phyloP scores from a whole-genome alignment of 805 yeast species.

The Alloascoidea africana region DNA sequence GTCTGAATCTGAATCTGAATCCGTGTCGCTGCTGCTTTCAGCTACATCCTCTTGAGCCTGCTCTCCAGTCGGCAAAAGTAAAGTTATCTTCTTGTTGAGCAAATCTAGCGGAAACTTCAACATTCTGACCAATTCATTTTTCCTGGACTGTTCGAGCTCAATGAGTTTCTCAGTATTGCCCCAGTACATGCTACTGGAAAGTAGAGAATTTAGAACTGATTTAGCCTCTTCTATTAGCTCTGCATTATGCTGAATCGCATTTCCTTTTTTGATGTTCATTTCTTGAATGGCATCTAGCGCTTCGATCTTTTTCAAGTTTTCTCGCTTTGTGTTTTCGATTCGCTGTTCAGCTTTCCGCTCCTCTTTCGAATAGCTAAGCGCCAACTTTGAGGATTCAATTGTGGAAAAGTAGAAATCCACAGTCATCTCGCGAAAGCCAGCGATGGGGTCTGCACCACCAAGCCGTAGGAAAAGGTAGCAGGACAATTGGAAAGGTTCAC shows the following conservation, averaged over 20 bases:
- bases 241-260: slow-evolving; percentile 53
- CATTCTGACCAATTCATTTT: slow-evolving; percentile 44
- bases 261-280: slow-evolving; percentile 53
- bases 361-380: slow-evolving; percentile 60
- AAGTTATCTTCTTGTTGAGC: slow-evolving; percentile 46
- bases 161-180: slow-evolving; percentile 67
- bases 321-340: slow-evolving; percentile 58
- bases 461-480: no score
- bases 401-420: slow-evolving; percentile 78
- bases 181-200: slow-evolving; percentile 92
- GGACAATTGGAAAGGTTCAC: no score
- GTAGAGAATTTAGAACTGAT: slow-evolving; percentile 42
- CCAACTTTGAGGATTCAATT: slow-evolving; percentile 66
- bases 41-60: slow-evolving; percentile 25
- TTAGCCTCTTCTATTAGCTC: slow-evolving; percentile 60
- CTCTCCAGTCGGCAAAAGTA: slow-evolving; percentile 39
- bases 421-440: no score
- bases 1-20: slow-evolving; percentile 13
- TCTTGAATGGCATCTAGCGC: slow-evolving; percentile 49
- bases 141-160: slow-evolving; percentile 48
- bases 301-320: slow-evolving; percentile 55
- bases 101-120: slow-evolving; percentile 60
- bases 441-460: no score
- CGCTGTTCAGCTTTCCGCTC: slow-evolving; percentile 64
- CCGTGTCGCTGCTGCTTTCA: slow-evolving; percentile 15